These are phyloP conservation scores for Penicillium concentricum DNA, from an alignment of 2,329 filamentous ascomycete species.

Conservation along the genomic window DNA sequence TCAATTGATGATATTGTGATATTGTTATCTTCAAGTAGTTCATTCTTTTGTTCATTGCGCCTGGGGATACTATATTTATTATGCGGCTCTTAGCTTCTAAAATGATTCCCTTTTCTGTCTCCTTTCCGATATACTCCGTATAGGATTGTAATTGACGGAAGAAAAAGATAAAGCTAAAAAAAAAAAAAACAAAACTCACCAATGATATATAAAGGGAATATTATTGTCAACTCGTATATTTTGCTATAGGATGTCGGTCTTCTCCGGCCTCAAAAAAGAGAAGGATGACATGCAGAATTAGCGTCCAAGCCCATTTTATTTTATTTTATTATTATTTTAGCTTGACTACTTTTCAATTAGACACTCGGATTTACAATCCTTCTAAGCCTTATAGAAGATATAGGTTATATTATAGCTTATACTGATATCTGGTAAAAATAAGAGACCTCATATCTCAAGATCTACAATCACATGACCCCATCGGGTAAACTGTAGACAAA, in stretches of 20 bases:
- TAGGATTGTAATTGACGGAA: neutral
- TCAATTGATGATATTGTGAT: neutral
- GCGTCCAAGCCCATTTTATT: neutral
- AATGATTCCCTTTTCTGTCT: no score
- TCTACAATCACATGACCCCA: conserved; percentile 4
- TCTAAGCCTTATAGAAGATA: neutral
- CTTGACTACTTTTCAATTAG: neutral
- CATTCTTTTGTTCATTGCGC: neutral
- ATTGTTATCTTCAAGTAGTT: neutral
- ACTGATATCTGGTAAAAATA: no score
- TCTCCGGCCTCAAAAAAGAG: neutral
- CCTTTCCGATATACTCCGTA: neutral
- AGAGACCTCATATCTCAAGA: neutral
- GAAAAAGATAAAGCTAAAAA: neutral
- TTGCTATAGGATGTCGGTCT: neutral
- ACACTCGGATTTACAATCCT: no score
- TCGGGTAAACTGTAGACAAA: neutral
- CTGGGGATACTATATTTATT: no score
- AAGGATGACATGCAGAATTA: neutral
- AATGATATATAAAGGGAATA: no score
- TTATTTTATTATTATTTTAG: neutral
- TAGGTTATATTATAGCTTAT: neutral
- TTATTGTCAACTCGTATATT: neutral
- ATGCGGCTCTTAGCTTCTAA: neutral
- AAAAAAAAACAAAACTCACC: no score